Conservation (phyloP, 306 rosid genomes). For the Trifolium dubium region DNA sequence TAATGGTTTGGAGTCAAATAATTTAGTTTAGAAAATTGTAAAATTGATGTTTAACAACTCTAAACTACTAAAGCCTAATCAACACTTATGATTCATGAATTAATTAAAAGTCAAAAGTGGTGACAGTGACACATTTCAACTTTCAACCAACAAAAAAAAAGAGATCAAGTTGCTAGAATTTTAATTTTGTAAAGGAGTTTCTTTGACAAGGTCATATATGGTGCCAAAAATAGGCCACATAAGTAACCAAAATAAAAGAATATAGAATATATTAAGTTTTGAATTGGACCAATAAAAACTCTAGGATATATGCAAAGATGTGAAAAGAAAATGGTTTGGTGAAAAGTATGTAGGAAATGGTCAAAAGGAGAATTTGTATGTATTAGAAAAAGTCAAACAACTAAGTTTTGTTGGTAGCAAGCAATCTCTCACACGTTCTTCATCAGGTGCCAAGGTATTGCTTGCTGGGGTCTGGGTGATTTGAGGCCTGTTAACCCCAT, state of each 20-base stretch:
- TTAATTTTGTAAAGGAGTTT: background rate
- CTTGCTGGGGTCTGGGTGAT: too few relatives aligned
- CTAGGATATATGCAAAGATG: background rate
- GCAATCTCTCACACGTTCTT: slow-evolving; percentile 24
- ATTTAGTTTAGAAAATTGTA: background rate
- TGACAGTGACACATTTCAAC: slow-evolving; percentile 34
- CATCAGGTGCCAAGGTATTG: background rate
- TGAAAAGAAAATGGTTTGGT: slow-evolving; percentile 20
- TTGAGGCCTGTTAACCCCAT: too few relatives aligned
- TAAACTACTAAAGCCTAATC: slow-evolving; percentile 23
- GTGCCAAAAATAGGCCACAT: slow-evolving; percentile 20
- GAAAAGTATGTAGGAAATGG: slow-evolving; percentile 16
- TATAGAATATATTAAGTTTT: background rate
- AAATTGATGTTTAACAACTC: slow-evolving; percentile 39
- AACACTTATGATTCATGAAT: slow-evolving; percentile 15
- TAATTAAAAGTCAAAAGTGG: slow-evolving; percentile 30
- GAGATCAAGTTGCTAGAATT: background rate
- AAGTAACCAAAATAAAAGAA: slow-evolving; percentile 11
- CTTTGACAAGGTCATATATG: background rate
- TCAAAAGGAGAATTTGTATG: slow-evolving; percentile 25
- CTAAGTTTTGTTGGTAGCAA: slow-evolving; percentile 9
- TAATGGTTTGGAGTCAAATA: slow-evolving; percentile 31
- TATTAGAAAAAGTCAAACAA: slow-evolving; percentile 38
- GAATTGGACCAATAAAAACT: background rate
- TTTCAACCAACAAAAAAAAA: background rate